Conservation (phyloP, 345 rosid genomes). For the Bretschneidera sinensis region DNA sequence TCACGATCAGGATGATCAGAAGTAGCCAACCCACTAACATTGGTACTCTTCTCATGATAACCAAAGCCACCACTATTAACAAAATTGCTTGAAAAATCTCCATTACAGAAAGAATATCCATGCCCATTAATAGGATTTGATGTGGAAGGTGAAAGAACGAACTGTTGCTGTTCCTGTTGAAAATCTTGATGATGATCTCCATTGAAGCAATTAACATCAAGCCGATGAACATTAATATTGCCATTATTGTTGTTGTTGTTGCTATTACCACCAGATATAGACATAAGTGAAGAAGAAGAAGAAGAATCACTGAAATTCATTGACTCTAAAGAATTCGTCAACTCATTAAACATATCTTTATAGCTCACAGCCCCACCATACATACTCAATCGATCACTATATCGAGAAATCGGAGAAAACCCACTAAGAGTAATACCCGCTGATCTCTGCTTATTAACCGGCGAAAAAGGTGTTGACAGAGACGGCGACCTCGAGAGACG, state of each 20-base stretch:
- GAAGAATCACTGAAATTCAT: conserved; percentile 41
- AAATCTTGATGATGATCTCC: conserved; percentile 26
- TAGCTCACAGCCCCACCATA: conserved; percentile 28
- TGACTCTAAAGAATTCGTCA: conserved; percentile 51
- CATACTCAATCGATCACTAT: conserved; percentile 29
- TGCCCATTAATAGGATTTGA: conserved; percentile 25
- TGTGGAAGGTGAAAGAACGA: conserved; percentile 56
- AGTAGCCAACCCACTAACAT: conserved; percentile 2
- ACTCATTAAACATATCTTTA: conserved; percentile 48
- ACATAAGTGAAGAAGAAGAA: conserved; percentile 19
- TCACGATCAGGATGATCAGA: conserved; percentile 62
- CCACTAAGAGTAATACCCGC: conserved; percentile 8
- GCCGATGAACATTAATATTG: conserved; percentile 45
- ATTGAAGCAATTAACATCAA: conserved; percentile 29
- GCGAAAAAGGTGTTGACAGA: conserved; percentile 72
- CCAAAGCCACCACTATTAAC: conserved; percentile 4
- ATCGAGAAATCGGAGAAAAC: conserved; percentile 32
- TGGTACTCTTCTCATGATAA: background rate
- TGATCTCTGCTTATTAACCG: conserved; percentile 33
- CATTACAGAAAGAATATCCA: conserved; percentile 9
- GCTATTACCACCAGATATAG: conserved; percentile 9
- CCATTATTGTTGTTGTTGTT: conserved; percentile 3
- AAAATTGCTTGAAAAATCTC: too few species aligned
- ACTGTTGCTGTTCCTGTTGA: conserved; percentile 35
- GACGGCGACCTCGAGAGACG: conserved; percentile 58